Base-by-base conservation (phyloP, 164 flowering plant species). In the Amborella trichopoda region DNA sequence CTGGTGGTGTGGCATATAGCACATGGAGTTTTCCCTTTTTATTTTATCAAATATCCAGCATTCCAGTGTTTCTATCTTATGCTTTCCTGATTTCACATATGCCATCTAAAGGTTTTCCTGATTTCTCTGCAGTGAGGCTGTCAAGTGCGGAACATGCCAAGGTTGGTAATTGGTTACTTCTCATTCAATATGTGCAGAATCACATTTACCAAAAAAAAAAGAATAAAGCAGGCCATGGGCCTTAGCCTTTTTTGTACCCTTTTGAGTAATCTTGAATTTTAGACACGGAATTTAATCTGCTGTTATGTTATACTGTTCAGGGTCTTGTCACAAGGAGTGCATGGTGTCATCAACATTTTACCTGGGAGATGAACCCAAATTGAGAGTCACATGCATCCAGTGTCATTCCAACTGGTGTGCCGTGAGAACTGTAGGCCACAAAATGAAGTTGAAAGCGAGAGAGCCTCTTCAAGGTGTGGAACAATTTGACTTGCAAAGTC, bases 271-370 rank as follows among this genome's bases (percentile, higher is more conserved):
- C n/a, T n/a, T n/a, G n/a, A n/a, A n/a, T n/a, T n/a, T n/a, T n/a
- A n/a, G n/a, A n/a, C n/a, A n/a, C n/a, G n/a, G n/a, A n/a, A n/a
- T n/a, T n/a, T n/a, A n/a, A n/a, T n/a, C n/a, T n/a, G n/a, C n/a
- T n/a, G n/a, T n/a, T n/a, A n/a, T n/a, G n/a, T 4, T 37, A 26
- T 58, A 49, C 16, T 63, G 28, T 40, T 20, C 79, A 93, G 99
- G 97, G 60, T 74, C 52, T 53, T 88, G 87, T 64, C 99, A 93
- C 56, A 56, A 50, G 47, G 66, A 58, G 12, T 93, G 99, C 58
- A 62, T 76, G 20, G 21, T 53, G 22, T 64, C 73, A 43, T 73
- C 83, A 20, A 65, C 58, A 19, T 56, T 54, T 55, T 57, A 55
- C 26, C 40, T 40, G 18, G 69, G 47, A 41, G 66, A 44, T 50